These are phyloP conservation scores for Penicillium sp. DNA, from an alignment of 2,329 filamentous ascomycete species.

Conservation along the genomic window DNA sequence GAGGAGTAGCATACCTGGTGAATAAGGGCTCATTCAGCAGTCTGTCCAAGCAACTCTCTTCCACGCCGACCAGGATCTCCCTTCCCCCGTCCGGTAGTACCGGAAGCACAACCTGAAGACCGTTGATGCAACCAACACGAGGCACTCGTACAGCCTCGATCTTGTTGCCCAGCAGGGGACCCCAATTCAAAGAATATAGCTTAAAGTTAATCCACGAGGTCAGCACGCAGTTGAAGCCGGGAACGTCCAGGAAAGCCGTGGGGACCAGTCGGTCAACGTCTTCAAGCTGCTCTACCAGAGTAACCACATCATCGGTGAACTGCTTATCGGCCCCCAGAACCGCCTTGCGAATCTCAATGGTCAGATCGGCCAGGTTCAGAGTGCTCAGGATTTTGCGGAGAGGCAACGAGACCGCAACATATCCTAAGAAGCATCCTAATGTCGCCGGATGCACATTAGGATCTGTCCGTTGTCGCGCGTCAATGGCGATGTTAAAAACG, in stretches of 20 bases:
- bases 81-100: neutral
- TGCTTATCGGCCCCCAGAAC: neutral
- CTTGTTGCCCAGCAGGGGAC: neutral
- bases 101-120: neutral
- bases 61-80: neutral
- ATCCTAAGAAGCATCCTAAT: neutral
- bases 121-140: neutral
- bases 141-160: neutral
- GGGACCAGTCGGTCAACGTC: neutral
- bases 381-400: neutral
- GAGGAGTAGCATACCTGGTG: neutral
- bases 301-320: neutral
- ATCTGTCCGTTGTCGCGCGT: neutral
- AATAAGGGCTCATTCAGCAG: neutral
- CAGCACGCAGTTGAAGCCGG: neutral
- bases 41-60: neutral
- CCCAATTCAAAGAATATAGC: neutral
- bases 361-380: neutral
- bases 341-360: neutral
- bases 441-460: neutral
- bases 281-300: neutral
- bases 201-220: neutral
- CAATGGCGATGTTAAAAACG: neutral
- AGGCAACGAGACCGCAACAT: neutral
- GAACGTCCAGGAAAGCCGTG: neutral